Conservation (phyloP, 2,329 filamentous ascomycete species). For the Graphilbum ipis-grandicollis region DNA sequence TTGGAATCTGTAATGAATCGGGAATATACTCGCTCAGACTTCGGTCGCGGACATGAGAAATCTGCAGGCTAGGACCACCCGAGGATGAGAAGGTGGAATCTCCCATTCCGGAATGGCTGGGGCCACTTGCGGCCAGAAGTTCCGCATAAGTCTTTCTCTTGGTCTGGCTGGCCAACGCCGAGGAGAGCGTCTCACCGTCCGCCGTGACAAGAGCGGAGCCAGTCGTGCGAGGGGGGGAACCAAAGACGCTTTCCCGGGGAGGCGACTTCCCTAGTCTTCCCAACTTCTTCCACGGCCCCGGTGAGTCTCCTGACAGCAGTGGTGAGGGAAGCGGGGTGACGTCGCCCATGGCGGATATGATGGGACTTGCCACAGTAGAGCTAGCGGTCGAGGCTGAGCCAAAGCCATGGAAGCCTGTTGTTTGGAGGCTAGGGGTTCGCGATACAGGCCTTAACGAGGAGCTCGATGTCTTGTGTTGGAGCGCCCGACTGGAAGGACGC, state of each 20-base stretch:
- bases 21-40: slow-evolving; percentile 82
- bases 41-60: slow-evolving; percentile 49
- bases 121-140: slow-evolving; percentile 16
- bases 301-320: slow-evolving; percentile 45
- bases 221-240: slow-evolving; percentile 14
- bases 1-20: slow-evolving; percentile 49
- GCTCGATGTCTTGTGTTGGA: slow-evolving; percentile 23
- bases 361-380: slow-evolving; percentile 54
- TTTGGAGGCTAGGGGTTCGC: slow-evolving; percentile 44
- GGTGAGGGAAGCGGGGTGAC: slow-evolving; percentile 67
- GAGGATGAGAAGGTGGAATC: not conserved
- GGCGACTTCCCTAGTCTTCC: slow-evolving; percentile 26
- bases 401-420: slow-evolving; percentile 27
- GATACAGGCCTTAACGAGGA: slow-evolving; percentile 34
- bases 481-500: slow-evolving; percentile 11
- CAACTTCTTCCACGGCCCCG: slow-evolving; percentile 47
- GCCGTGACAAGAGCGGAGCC: slow-evolving; percentile 31
- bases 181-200: slow-evolving; percentile 33
- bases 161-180: slow-evolving; percentile 31
- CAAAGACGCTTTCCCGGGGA: slow-evolving; percentile 22
- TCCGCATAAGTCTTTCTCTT: slow-evolving; percentile 40
- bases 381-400: slow-evolving; percentile 38
- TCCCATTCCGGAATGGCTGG: slow-evolving; percentile 9
- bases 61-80: slow-evolving; percentile 12
- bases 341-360: slow-evolving; percentile 59